A percentile compares a stretch with the other conserved stretches of the same genome.
Conservation (phyloP, 2,329 filamentous ascomycete species). For the Sporothrix phasma region DNA sequence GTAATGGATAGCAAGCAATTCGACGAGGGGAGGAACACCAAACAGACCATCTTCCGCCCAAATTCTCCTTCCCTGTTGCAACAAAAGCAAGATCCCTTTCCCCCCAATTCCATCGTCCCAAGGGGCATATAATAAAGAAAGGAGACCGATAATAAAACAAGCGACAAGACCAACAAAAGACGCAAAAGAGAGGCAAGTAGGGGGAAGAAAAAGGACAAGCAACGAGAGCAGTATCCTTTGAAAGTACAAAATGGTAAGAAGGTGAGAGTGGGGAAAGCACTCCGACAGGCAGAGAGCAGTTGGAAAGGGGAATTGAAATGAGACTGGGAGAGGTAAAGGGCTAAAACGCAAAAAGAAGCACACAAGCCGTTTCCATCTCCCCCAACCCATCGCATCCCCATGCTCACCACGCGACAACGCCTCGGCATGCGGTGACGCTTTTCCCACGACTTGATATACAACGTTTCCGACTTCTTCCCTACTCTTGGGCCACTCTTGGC, state of each 20-base stretch:
- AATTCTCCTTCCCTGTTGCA: background rate
- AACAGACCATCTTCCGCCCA: background rate
- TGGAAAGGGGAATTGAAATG: no score
- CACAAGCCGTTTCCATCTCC: background rate
- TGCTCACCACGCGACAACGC: constrained; percentile 2
- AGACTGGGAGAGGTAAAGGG: background rate
- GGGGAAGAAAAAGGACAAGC: background rate
- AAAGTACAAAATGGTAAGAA: background rate
- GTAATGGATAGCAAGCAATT: background rate
- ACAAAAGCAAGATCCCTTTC: no score
- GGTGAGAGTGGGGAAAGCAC: background rate
- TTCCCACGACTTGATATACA: constrained; percentile 2
- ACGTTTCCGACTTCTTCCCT: background rate
- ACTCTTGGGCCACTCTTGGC: background rate
- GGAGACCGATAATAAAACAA: background rate
- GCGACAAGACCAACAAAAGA: background rate
- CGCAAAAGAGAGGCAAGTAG: background rate
- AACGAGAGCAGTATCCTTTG: background rate
- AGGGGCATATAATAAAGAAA: constrained; percentile 5
- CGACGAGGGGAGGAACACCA: background rate
- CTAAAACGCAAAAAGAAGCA: background rate
- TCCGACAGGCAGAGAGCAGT: background rate
- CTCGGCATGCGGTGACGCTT: background rate
- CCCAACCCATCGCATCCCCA: background rate
- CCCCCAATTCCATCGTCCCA: constrained; percentile 2